These are phyloP conservation scores for Chrysoporthe deuterocubensis DNA, from an alignment of 2,329 filamentous ascomycete genomes.

Conservation along the genomic window DNA sequence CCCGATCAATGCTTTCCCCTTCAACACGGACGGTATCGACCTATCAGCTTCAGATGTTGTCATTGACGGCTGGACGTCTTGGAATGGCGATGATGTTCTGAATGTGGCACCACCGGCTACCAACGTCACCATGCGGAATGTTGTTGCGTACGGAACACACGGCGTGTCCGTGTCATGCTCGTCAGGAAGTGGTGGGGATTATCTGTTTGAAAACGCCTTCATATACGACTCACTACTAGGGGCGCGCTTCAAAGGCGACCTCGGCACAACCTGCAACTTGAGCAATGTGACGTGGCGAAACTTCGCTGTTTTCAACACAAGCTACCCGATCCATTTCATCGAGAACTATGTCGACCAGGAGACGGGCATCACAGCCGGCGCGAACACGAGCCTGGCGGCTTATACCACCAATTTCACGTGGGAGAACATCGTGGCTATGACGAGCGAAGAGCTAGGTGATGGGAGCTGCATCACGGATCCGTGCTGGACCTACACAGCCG, in stretches of 20 bases:
- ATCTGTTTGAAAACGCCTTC: slow-evolving; percentile 32
- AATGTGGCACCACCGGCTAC: slow-evolving; percentile 32
- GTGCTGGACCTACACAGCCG: slow-evolving; percentile 31
- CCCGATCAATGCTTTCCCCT: slow-evolving; percentile 29
- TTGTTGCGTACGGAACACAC: slow-evolving; percentile 32
- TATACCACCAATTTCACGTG: slow-evolving; percentile 31
- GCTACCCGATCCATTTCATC: slow-evolving; percentile 34
- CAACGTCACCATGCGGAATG: slow-evolving; percentile 32
- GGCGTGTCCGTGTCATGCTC: slow-evolving; percentile 32
- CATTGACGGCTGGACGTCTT: slow-evolving; percentile 32
- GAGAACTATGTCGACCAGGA: slow-evolving; percentile 34
- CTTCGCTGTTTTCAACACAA: slow-evolving; percentile 31
- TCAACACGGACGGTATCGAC: slow-evolving; percentile 35
- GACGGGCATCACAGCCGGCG: slow-evolving; percentile 17
- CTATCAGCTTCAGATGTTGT: slow-evolving; percentile 31
- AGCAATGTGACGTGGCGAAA: slow-evolving; percentile 32
- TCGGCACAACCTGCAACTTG: slow-evolving; percentile 33
- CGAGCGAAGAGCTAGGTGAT: slow-evolving; percentile 25
- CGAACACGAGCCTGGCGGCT: slow-evolving; percentile 29
- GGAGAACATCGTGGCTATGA: slow-evolving; percentile 30
- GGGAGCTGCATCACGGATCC: slow-evolving; percentile 33
- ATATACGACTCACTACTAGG: slow-evolving; percentile 32
- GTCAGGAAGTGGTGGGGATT: slow-evolving; percentile 30
- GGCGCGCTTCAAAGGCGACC: slow-evolving; percentile 32
- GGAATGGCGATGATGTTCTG: slow-evolving; percentile 33